Evolutionary conservation across 2,329 filamentous ascomycete species (phyloP).

Genomic region (Cordyceps javanica): DNA sequence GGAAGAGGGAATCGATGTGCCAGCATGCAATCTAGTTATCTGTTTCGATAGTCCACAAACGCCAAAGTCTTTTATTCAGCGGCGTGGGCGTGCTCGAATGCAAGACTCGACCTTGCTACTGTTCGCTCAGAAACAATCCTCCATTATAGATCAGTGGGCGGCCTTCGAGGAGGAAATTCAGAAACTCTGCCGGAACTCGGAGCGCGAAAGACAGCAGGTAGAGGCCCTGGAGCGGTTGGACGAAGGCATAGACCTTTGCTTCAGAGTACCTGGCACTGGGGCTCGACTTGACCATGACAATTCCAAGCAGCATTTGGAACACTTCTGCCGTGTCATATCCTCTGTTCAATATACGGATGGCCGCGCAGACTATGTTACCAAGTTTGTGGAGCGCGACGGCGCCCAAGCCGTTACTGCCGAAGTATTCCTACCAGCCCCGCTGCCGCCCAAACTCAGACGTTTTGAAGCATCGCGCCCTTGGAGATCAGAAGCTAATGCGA

Average conservation of each 20-base stretch:
- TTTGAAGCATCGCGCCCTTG: conserved; percentile 38
- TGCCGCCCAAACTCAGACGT: conserved; percentile 43
- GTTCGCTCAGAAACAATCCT: conserved; percentile 29
- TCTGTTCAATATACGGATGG: conserved; percentile 54
- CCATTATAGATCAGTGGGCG: conserved; percentile 48
- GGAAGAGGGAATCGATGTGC: conserved; percentile 63
- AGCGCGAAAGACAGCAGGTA: conserved; percentile 42
- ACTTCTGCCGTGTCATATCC: conserved; percentile 67
- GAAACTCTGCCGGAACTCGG: conserved; percentile 58
- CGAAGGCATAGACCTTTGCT: conserved; percentile 19
- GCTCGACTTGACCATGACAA: conserved; percentile 68
- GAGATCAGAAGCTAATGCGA: conserved; percentile 65
- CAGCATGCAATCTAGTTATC: conserved; percentile 55
- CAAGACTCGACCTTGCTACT: conserved; percentile 44
- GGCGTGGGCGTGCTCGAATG: conserved; percentile 48
- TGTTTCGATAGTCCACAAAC: conserved; percentile 47
- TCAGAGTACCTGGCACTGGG: conserved; percentile 38
- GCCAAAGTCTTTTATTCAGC: conserved; percentile 54
- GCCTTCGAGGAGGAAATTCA: conserved; percentile 69
- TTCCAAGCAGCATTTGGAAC: conserved; percentile 68
- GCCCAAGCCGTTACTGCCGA: conserved; percentile 42
- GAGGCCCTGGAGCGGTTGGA: conserved; percentile 41
- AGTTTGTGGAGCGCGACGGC: conserved; percentile 27
- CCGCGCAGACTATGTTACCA: conserved; percentile 61
- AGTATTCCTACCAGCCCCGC: conserved; percentile 64